A percentile compares a stretch with the other conserved stretches of the same genome.
Conservation (phyloP, 352 stramenopile species). For the Pythium phragmiticola region DNA sequence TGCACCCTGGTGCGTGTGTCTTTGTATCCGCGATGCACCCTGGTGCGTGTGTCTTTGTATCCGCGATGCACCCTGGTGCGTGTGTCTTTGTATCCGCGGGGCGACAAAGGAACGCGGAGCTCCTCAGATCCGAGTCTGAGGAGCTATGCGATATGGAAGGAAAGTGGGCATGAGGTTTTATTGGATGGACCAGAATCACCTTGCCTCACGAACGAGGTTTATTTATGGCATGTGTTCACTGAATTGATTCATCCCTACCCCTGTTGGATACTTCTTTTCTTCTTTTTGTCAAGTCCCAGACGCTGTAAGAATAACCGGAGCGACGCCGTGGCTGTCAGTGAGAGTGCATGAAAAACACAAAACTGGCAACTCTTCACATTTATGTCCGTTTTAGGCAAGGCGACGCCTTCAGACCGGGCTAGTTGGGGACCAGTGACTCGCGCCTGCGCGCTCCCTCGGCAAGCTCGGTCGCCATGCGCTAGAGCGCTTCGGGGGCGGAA, state of each 20-base stretch:
- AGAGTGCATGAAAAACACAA: too few relatives aligned
- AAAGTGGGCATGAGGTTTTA: neutral
- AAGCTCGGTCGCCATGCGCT: too few relatives aligned
- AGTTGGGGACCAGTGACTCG: too few relatives aligned
- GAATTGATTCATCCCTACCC: neutral
- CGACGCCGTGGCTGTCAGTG: neutral
- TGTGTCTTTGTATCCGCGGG: slow-evolving; percentile 15
- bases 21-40: slow-evolving; percentile 1
- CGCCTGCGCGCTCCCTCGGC: too few relatives aligned
- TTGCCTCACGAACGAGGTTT: neutral
- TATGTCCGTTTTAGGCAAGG: too few relatives aligned
- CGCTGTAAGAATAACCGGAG: neutral
- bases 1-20: slow-evolving; percentile 3
- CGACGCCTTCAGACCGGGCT: too few relatives aligned
- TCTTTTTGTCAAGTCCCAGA: neutral
- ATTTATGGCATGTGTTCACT: neutral
- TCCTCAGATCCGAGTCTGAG: slow-evolving; percentile 8
- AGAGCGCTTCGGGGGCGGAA: too few relatives aligned
- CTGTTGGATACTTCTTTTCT: neutral
- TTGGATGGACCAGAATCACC: neutral
- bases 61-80: neutral
- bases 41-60: slow-evolving; percentile 16
- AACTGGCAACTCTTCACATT: too few relatives aligned
- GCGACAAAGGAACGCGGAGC: slow-evolving; percentile 14
- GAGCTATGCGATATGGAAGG: neutral